Conservation (phyloP, 805 yeast genomes). For the Kluyveromyces dobzhanskii region DNA sequence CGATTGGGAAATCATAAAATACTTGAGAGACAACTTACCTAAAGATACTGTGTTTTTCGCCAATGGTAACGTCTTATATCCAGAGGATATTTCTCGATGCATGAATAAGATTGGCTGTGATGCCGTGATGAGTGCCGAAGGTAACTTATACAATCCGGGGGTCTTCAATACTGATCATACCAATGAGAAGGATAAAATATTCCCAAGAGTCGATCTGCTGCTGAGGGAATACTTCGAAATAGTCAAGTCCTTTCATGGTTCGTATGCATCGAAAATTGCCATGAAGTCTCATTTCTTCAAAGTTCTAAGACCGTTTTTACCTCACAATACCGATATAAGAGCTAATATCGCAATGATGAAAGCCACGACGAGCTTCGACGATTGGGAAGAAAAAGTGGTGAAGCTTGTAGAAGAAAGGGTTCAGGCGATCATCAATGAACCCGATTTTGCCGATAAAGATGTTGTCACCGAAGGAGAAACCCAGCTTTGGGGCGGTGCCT, state of each 20-base stretch:
- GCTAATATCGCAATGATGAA: slow-evolving; percentile 52
- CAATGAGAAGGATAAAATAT: slow-evolving; percentile 52
- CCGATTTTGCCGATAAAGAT: slow-evolving; percentile 50
- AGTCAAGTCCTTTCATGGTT: slow-evolving; percentile 37
- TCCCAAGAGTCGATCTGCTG: slow-evolving; percentile 78
- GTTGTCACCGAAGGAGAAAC: slow-evolving; percentile 43
- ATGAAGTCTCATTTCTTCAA: slow-evolving; percentile 93
- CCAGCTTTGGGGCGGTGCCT: slow-evolving; percentile 72
- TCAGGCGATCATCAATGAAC: slow-evolving; percentile 41
- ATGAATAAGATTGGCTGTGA: slow-evolving; percentile 59
- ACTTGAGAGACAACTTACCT: slow-evolving; percentile 69
- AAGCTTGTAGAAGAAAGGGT: slow-evolving; percentile 61
- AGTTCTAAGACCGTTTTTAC: slow-evolving; percentile 70
- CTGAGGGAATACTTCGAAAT: slow-evolving; percentile 85
- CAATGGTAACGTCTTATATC: slow-evolving; percentile 90
- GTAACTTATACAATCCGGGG: slow-evolving; percentile 89
- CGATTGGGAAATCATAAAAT: slow-evolving; percentile 76
- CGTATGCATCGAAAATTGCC: slow-evolving; percentile 66
- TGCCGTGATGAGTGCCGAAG: slow-evolving; percentile 97
- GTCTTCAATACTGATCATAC: slow-evolving; percentile 42
- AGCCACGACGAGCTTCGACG: slow-evolving; percentile 37
- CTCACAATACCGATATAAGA: slow-evolving; percentile 69
- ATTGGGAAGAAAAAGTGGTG: slow-evolving; percentile 48
- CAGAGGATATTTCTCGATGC: slow-evolving; percentile 73
- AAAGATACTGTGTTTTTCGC: slow-evolving; percentile 80